Base-by-base conservation (phyloP, 2,329 filamentous ascomycete species). In the Penicillium paneum region DNA sequence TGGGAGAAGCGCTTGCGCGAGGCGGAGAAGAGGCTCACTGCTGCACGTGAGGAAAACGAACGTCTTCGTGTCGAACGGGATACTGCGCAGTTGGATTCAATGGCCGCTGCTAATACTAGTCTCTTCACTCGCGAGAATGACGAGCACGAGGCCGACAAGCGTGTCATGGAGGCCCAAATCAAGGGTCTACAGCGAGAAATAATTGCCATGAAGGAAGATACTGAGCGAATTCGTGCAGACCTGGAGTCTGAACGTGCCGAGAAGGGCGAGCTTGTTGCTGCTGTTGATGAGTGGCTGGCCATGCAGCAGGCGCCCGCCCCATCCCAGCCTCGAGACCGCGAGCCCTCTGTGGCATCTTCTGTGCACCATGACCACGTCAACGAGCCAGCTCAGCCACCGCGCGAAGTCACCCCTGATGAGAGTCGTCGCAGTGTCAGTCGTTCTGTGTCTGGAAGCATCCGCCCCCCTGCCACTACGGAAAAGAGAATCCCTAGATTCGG, bases 1-100 rank as follows among this genome's bases (percentile, higher is more conserved):
- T 94, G 91, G 83, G 91, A 96, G 74, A 95, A 95, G 80, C 90
- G 88, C 67, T 84, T 93, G 53, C 84, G 83, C 50, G 89, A 93
- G 64, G 83, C 96, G 3, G 89, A 96, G 73, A 71, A 73, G 17
- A 85, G 85, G 58, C 79, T 96, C 40, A 85, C 85, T 42, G 83
- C 88, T 40, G 80, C 93, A 11, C 76, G 77, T 48, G 82, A 84
- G 47, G 89, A 95, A 66, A 91, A 94, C 63, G 87, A 93, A 59
- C 84, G 85, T 56, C 78, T 96, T 26, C 83, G 84, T 59, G 76
- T 79, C 40, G 84, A 84, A 38, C 82, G 82, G 26, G 86, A 92
- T 66, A 79, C 81, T 21, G 87, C 85, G 10, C 82, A 88, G 70
- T 84, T 83, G 36, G 85, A 81, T 54, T 74, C 82, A 40, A 59